These are phyloP conservation scores for Phoma herbarum DNA, from an alignment of 2,329 filamentous ascomycete species.

Conservation along the genomic window DNA sequence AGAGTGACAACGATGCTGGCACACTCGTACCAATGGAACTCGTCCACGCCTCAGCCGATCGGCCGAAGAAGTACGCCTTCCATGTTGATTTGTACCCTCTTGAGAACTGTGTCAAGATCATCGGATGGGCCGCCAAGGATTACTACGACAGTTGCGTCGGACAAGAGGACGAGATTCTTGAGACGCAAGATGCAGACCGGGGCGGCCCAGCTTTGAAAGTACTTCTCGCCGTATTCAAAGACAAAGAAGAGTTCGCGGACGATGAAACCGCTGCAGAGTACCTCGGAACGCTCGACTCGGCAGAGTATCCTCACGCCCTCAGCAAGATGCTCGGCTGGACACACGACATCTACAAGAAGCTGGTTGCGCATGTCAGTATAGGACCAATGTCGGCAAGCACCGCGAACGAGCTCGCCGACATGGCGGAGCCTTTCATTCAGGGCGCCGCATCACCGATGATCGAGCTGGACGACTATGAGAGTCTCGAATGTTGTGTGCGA, in stretches of 20 bases:
- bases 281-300: neutral
- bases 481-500: neutral
- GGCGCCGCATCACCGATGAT: neutral
- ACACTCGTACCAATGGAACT: neutral
- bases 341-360: neutral
- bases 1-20: neutral
- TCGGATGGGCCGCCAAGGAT: neutral
- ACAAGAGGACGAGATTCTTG: neutral
- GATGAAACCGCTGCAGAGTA: neutral
- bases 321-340: neutral
- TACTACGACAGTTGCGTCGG: neutral
- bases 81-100: neutral
- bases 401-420: neutral
- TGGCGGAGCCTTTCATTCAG: neutral
- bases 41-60: neutral
- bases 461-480: neutral
- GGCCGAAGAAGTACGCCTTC: neutral
- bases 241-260: neutral
- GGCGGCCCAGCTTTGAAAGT: neutral
- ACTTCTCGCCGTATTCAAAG: neutral
- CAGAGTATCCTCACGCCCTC: neutral
- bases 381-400: neutral
- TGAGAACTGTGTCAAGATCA: neutral
- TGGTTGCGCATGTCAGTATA: neutral
- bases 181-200: neutral